Base-by-base conservation (phyloP, 208 protist genomes). In the Trypanosoma rangeli region DNA sequence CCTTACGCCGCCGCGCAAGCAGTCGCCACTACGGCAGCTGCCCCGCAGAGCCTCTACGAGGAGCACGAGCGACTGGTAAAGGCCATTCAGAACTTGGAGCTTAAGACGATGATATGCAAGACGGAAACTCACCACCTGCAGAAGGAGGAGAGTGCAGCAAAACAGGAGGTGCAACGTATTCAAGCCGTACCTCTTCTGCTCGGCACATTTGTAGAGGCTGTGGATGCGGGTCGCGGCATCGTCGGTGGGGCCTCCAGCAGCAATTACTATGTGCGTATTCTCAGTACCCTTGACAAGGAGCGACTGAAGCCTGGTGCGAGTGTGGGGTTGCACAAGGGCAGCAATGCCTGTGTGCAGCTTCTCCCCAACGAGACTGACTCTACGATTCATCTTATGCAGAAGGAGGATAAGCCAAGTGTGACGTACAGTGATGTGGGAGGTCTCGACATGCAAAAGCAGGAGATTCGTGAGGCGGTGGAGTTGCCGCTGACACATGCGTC, bases 381-480 rank as follows among this genome's bases (percentile, higher is more conserved):
- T 55, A 97, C 90, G 52, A 99, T 99, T 79, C 88, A 97, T 54
- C 78, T 99, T 46, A 73, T 99, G 44, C 83, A 87, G 28, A 82
- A 88, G 7, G 87, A 81, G 70, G 98, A 99, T 54, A 88, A 85
- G 57, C 98, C 98, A 9, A 89, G 98, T 57, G 94, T 98, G 20
- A 92, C 85, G 13, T 99, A 99, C 86, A 74, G 86, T 5, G 97
- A 99, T 67, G 99, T 99, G 64, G 99, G 99, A 52, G 99, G 99
- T 10, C 85, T 98, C 13, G 99, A 99, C 86, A 98, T 99, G 64
- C 99, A 99, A 85, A 99, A 99, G 87, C 98, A 99, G 83, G 99
- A 99, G 82, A 99, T 99, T 53, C 88, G 98, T 59, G 99, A 99
- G 86, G 99, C 99, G 7, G 98, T 99, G 28, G 99, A 99, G 86